Evolutionary conservation across 345 rosid genomes (phyloP).

Genomic region (Gossypium turneri): DNA sequence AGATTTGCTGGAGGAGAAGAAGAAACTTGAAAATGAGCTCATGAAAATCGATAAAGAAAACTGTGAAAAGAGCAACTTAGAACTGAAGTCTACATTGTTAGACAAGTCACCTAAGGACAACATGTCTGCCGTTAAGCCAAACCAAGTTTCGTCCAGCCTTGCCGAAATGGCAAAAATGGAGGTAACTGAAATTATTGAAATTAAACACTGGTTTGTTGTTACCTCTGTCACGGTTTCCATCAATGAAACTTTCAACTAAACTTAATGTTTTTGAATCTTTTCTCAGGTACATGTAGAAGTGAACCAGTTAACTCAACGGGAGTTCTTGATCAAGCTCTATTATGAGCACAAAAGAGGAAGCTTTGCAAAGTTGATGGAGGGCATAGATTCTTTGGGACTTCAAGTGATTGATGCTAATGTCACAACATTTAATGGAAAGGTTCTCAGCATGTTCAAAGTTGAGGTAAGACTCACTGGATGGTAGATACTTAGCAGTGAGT

Average conservation of each 20-base stretch:
- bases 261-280: conserved; percentile 3
- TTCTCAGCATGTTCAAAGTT: conserved; percentile 51
- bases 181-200: conserved; percentile 24
- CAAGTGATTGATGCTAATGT: conserved; percentile 63
- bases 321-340: conserved; percentile 45
- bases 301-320: conserved; percentile 44
- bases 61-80: conserved; percentile 17
- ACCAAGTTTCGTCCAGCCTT: conserved; percentile 14
- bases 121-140: conserved; percentile 17
- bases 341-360: conserved; percentile 48
- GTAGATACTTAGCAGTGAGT: not conserved
- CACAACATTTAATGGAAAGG: conserved; percentile 47
- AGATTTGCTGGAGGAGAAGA: conserved; percentile 44
- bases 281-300: conserved; percentile 57
- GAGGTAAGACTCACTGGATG: conserved; percentile 41
- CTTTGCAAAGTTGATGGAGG: conserved; percentile 59
- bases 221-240: not conserved
- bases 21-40: conserved; percentile 59
- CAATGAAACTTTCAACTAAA: not conserved
- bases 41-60: conserved; percentile 43
- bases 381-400: conserved; percentile 47
- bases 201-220: conserved; percentile 2
- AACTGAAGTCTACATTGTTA: conserved; percentile 16
- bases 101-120: conserved; percentile 15
- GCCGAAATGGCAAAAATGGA: conserved; percentile 12